phyloP scores from a whole-genome alignment of 1,284 basidiomycete genomes.

The Tetrapyrgos nigripes region DNA sequence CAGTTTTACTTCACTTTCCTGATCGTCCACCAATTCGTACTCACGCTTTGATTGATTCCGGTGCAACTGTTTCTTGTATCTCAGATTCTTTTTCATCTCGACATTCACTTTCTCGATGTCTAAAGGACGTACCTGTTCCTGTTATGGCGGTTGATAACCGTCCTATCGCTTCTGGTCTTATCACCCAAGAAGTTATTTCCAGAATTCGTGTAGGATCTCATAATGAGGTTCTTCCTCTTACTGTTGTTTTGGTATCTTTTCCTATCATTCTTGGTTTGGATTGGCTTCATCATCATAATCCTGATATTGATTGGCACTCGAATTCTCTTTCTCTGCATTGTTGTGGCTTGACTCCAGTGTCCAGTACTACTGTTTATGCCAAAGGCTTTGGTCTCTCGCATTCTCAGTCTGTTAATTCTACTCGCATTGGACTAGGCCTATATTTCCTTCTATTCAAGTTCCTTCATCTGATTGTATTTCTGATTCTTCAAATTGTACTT shows the following conservation, averaged over 20 bases:
- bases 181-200: slow-evolving; percentile 38
- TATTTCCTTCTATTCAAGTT: neutral
- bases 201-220: slow-evolving; percentile 28
- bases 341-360: slow-evolving; percentile 6
- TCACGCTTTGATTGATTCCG: slow-evolving; percentile 27
- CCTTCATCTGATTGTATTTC: too few relatives aligned
- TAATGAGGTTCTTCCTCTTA: slow-evolving; percentile 10
- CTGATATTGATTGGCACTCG: slow-evolving; percentile 17
- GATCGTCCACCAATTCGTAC: slow-evolving; percentile 26
- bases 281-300: slow-evolving; percentile 21
- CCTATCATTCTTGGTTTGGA: slow-evolving; percentile 22
- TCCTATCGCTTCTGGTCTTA: slow-evolving; percentile 36
- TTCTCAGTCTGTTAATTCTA: neutral
- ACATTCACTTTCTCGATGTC: slow-evolving; percentile 32
- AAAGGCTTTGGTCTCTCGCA: neutral
- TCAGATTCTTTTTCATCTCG: slow-evolving; percentile 31
- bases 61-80: slow-evolving; percentile 37
- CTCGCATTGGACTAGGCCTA: neutral
- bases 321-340: slow-evolving; percentile 4
- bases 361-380: slow-evolving; percentile 21
- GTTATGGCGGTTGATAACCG: slow-evolving; percentile 40
- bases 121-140: slow-evolving; percentile 32
- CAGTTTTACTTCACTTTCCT: slow-evolving; percentile 22
- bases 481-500: neutral
- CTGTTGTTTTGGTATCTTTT: slow-evolving; percentile 15